Conservation (phyloP, 2,329 filamentous ascomycete species). For the Nothophaeocryptopus gaeumannii region DNA sequence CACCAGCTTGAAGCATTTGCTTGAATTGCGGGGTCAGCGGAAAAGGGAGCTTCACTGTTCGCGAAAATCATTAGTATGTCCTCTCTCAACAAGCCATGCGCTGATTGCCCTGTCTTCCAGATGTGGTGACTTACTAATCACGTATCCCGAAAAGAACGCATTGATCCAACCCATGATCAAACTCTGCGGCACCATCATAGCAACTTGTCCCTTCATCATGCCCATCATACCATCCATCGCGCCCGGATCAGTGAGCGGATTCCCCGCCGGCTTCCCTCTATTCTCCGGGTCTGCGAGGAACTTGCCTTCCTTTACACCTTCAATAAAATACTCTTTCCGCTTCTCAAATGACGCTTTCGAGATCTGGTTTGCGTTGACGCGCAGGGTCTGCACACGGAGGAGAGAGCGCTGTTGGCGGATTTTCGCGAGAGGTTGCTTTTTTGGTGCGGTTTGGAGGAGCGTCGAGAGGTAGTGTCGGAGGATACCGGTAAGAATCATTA, state of each 20-base stretch:
- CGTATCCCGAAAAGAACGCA: constrained; percentile 96
- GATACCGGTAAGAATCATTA: constrained; percentile 96
- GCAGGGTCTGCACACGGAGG: constrained; percentile 78
- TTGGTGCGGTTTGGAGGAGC: constrained; percentile 81
- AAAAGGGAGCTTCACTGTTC: constrained; percentile 87
- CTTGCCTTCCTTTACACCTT: constrained; percentile 77
- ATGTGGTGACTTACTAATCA: constrained; percentile 69
- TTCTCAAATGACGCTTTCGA: constrained; percentile 72
- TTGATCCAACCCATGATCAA: constrained; percentile 99
- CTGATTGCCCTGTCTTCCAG: not conserved
- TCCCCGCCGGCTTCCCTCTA: constrained; percentile 81
- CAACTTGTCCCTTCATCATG: constrained; percentile 99
- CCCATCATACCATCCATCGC: constrained; percentile 99
- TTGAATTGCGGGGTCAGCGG: constrained; percentile 98
- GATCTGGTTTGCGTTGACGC: constrained; percentile 76
- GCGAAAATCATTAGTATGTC: constrained; percentile 3
- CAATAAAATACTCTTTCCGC: constrained; percentile 76
- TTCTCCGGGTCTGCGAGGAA: constrained; percentile 87
- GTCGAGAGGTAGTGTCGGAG: constrained; percentile 94
- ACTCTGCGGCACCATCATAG: constrained; percentile 98
- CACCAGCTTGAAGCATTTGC: constrained; percentile 96
- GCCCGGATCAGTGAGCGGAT: constrained; percentile 91
- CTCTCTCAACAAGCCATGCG: not conserved
- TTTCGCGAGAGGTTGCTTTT: constrained; percentile 70
- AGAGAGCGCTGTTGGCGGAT: constrained; percentile 83